Evolutionary conservation across 2,329 filamentous ascomycete genomes (phyloP).

Genomic region (Alternaria gaisen): DNA sequence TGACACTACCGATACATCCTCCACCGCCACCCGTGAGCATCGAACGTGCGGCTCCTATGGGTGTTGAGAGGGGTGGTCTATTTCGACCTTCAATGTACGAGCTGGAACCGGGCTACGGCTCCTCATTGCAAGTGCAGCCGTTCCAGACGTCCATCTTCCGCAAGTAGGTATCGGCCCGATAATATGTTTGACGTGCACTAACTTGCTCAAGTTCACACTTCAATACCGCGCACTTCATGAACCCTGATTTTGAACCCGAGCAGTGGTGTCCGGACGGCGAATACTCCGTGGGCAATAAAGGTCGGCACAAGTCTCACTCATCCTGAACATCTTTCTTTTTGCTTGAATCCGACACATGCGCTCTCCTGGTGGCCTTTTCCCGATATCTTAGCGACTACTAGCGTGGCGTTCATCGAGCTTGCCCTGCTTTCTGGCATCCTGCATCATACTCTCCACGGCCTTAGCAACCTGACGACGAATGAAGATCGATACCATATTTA

Average conservation of each 20-base stretch:
- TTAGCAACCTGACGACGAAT: conserved; percentile 38
- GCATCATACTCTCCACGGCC: conserved; percentile 44
- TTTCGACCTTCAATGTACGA: conserved; percentile 59
- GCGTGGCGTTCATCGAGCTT: conserved; percentile 49
- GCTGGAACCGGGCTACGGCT: conserved; percentile 53
- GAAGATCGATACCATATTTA: conserved; percentile 49
- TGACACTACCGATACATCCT: conserved; percentile 45
- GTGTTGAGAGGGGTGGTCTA: conserved; percentile 49
- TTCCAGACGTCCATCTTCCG: conserved; percentile 61
- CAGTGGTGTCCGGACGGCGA: conserved; percentile 61
- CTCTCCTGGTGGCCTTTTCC: conserved; percentile 38
- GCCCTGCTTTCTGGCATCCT: conserved; percentile 40
- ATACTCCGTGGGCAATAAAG: conserved; percentile 51
- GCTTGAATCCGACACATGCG: conserved; percentile 27
- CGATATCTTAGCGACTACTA: conserved; percentile 49
- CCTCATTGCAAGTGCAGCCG: conserved; percentile 50
- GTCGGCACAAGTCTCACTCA: conserved; percentile 50
- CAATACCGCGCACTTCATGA: conserved; percentile 62
- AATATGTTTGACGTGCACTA: conserved; percentile 15
- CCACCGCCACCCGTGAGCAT: conserved; percentile 40
- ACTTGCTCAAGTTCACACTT: conserved; percentile 56
- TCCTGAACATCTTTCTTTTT: conserved; percentile 33
- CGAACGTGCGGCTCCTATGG: conserved; percentile 39
- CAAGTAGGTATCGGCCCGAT: conserved; percentile 50
- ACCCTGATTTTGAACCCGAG: conserved; percentile 62